Evolutionary conservation across 169 alveolate genomes (phyloP).

Genomic region (Plasmodium inui): DNA sequence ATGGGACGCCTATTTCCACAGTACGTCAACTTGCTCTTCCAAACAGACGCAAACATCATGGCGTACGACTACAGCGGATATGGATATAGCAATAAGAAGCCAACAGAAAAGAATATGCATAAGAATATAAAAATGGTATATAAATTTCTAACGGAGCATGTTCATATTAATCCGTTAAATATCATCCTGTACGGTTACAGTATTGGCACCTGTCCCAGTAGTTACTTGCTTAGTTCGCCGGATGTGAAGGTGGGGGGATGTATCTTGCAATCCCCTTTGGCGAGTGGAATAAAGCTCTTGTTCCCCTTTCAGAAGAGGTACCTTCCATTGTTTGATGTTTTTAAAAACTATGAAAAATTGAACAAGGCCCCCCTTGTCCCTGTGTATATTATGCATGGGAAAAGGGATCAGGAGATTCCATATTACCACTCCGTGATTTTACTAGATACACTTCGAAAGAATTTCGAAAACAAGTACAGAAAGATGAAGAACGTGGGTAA

Average conservation of each 20-base stretch:
- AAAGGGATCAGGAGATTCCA: constrained; percentile 77
- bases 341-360: constrained; percentile 81
- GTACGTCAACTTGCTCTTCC: constrained; percentile 76
- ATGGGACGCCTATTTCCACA: constrained; percentile 86
- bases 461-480: constrained; percentile 1
- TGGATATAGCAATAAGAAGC: constrained; percentile 88
- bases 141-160: constrained; percentile 75
- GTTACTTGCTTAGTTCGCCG: constrained; percentile 78
- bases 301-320: constrained; percentile 74
- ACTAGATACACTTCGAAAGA: constrained; percentile 23
- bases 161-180: constrained; percentile 78
- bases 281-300: constrained; percentile 88
- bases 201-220: constrained; percentile 92
- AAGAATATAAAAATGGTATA: constrained; percentile 84
- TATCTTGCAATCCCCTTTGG: constrained; percentile 90
- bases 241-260: constrained; percentile 88
- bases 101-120: constrained; percentile 84
- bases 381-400: constrained; percentile 82
- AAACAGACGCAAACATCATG: constrained; percentile 83
- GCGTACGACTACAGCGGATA: constrained; percentile 94
- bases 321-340: constrained; percentile 86
- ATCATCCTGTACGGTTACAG: constrained; percentile 91
- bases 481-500: constrained; percentile 15
- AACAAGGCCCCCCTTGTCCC: constrained; percentile 69
- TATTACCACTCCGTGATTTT: constrained; percentile 76